Evolutionary conservation across 306 rosid species (phyloP), one percentile per base, ranked within the genome.

Genomic region (Castanea sativa): DNA sequence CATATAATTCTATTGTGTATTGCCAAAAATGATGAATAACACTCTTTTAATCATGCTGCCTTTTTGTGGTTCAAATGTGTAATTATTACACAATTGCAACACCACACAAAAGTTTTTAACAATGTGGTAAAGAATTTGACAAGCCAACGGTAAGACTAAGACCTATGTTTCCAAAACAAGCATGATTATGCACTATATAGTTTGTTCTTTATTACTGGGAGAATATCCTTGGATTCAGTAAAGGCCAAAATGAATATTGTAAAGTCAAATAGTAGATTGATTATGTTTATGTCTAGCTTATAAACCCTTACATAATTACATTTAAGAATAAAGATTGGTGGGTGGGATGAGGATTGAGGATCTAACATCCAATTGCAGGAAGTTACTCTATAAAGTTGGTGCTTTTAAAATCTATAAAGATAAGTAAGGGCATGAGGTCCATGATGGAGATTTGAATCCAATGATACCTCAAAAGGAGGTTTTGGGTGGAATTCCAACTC

Each of bases 401-500:
- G 25, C 51, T 33, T 67, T 67, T 33, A 6, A 43, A 32, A 27
- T 67, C 25, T 10, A 35, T 32, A n/a, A 67, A 35, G 35, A 61
- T 33, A n/a, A 67, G 51, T 45, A 67, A 18, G n/a, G 72, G 38
- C 19, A 8, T 35, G 25, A 67, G 21, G 51, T 8, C 27, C 27
- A 67, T 67, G 72, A 67, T 10, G 30, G 55, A 13, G 8, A 55
- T 64, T 76, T 71, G 77, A 76, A 60, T 35, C 33, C 3, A 38
- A 76, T 60, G 38, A 29, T 25, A 49, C 53, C 79, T 30, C 19
- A 57, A 73, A 78, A 78, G 76, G 19, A 55, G 75, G 35, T 49
- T 4, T 69, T 78, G 33, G 76, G 92, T 92, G 97, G 88, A 86
- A 87, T 75, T 90, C 91, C 97, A 88, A 83, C 82, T 85, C 90